Base-by-base conservation (phyloP, 768 basidiomycete species). In the Mycena rosella region DNA sequence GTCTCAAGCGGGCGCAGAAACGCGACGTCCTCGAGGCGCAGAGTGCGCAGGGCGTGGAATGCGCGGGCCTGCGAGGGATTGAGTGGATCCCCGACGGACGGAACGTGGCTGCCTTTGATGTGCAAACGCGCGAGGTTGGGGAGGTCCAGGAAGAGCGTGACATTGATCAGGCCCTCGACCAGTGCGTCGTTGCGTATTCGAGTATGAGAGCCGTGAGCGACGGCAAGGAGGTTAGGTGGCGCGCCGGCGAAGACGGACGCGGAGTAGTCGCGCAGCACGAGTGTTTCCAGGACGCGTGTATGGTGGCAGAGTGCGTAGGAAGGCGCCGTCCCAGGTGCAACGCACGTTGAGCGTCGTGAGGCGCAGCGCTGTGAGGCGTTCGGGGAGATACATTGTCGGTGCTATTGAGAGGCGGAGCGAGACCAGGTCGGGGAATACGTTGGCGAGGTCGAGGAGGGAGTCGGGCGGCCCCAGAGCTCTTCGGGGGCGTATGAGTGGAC, bases 261-360 rank as follows among this genome's bases (percentile, higher is more conserved):
- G 15, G 52, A 32, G 40, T 63, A 63, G 2, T 57, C 47, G 17
- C 63, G 63, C 26, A 64, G 54, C 3, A 57, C 47, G 32, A 64
- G 63, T 20, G 44, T 30, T 6, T 49, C 27, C 8, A 64, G 63
- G 20, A 30, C 54, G 18, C 13, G 54, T 10, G 63, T 36, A 27
- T 55, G 44, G 24, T 6, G 17, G 30, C 53, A 56, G 24, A 64
- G 3, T 20, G 11, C 44, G 54, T 13, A 64, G 4, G 17, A 38
- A 38, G 8, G 20, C 55, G 15, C 63, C 63, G 17, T 57, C 55
- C 44, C 47, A 64, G 1, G 54, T 49, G 34, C 63, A 64, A 1
- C 53, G 63, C 11, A 64, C 45, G 36, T 64, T 47, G 5, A 64
- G 47, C 9, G 54, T 57, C 26, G 63, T 64, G 1, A 64, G 54